These are phyloP conservation scores for Aspergillus intermedius DNA, from an alignment of 2,329 filamentous ascomycete genomes.

Conservation along the genomic window DNA sequence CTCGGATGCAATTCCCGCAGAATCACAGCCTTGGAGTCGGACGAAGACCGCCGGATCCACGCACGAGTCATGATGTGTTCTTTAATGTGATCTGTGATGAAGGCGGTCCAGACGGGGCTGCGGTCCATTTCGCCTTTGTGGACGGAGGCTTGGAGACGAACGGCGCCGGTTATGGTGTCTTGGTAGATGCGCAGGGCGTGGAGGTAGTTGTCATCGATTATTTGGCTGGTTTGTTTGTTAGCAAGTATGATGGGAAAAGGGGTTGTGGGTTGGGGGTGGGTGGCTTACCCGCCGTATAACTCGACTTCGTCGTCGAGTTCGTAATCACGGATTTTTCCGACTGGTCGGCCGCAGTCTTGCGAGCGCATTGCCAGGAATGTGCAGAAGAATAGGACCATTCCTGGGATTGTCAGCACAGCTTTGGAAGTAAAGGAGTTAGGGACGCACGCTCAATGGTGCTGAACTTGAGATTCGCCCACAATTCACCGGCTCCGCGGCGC, in stretches of 20 bases:
- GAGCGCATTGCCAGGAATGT: conserved; percentile 53
- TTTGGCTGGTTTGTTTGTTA: conserved; percentile 37
- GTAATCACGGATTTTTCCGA: conserved; percentile 41
- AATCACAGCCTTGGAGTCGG: conserved; percentile 39
- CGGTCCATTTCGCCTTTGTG: conserved; percentile 47
- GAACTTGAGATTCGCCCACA: conserved; percentile 53
- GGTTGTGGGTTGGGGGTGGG: not conserved
- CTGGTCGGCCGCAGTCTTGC: conserved; percentile 43
- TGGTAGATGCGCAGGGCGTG: conserved; percentile 51
- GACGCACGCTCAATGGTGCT: conserved; percentile 47
- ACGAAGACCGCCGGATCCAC: conserved; percentile 40
- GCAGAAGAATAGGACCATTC: conserved; percentile 53
- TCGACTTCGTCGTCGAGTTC: conserved; percentile 45
- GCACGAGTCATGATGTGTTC: conserved; percentile 39
- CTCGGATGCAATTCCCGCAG: conserved; percentile 48
- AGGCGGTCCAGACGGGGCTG: conserved; percentile 58
- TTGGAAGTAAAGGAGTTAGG: not conserved
- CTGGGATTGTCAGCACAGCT: conserved; percentile 21
- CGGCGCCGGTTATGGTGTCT: conserved; percentile 45
- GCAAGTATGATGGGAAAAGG: conserved; percentile 1
- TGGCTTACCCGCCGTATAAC: conserved; percentile 45
- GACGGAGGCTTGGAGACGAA: conserved; percentile 53
- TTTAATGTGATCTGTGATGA: conserved; percentile 45
- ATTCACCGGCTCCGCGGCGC: conserved; percentile 35
- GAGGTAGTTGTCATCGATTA: conserved; percentile 45